These are phyloP conservation scores for Syncephalastrum racemosum DNA, from an alignment of 371 early-diverging fungal species.

Conservation along the genomic window DNA sequence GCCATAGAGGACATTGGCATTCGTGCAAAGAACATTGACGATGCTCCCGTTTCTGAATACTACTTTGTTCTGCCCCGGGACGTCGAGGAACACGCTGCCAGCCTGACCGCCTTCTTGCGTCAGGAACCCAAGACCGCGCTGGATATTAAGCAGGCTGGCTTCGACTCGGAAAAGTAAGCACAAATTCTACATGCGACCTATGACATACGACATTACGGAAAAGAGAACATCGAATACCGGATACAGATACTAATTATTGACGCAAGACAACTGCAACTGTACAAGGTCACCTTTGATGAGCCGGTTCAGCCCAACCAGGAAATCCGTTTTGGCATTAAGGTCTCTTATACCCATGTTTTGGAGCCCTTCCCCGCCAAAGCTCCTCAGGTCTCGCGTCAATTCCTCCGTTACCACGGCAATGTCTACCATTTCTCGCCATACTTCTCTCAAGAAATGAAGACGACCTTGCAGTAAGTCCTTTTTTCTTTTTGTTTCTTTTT, in stretches of 20 bases:
- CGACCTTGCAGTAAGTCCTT: slow-evolving; percentile 66
- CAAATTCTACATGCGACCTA: too few relatives aligned
- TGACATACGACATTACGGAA: too few relatives aligned
- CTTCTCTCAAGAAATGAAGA: slow-evolving; percentile 72
- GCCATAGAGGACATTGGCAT: slow-evolving; percentile 64
- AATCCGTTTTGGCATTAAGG: slow-evolving; percentile 65
- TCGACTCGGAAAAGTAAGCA: slow-evolving; percentile 44
- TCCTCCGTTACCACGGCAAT: slow-evolving; percentile 61
- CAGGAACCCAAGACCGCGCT: slow-evolving; percentile 48
- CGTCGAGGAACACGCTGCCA: slow-evolving; percentile 37
- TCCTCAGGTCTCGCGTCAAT: slow-evolving; percentile 70
- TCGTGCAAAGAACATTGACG: slow-evolving; percentile 53
- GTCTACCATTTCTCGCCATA: slow-evolving; percentile 70
- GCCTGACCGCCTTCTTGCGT: slow-evolving; percentile 49
- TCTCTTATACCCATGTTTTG: slow-evolving; percentile 56
- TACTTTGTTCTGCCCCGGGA: slow-evolving; percentile 51
- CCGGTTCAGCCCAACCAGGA: slow-evolving; percentile 67
- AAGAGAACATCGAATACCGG: neutral
- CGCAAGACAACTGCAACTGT: slow-evolving; percentile 54
- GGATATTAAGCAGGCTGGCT: slow-evolving; percentile 30
- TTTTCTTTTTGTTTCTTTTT: neutral
- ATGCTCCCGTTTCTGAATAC: slow-evolving; percentile 46
- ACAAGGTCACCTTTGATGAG: slow-evolving; percentile 58
- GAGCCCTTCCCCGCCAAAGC: slow-evolving; percentile 73
- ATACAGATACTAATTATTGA: slow-evolving; percentile 1